Percentiles rank a stretch among this genome's conserved stretches.
These are phyloP conservation scores for Hyaloperonospora brassicae DNA, from an alignment of 352 stramenopile genomes.

Conservation along the genomic window DNA sequence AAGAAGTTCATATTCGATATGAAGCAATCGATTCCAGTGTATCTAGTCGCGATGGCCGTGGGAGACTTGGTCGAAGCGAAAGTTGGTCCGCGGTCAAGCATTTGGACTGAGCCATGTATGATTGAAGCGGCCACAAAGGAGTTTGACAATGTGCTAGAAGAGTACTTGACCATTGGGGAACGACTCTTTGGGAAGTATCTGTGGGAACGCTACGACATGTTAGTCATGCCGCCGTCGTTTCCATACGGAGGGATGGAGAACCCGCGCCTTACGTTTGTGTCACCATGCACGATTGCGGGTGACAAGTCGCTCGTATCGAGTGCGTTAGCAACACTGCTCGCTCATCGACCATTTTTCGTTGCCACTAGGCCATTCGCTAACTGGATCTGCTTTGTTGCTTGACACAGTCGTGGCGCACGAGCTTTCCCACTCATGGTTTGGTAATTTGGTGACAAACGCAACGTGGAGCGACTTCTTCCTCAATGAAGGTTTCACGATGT, in stretches of 20 bases:
- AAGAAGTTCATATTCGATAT: constrained; percentile 68
- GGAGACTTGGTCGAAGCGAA: constrained; percentile 61
- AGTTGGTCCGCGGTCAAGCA: constrained; percentile 58
- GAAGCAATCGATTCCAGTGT: constrained; percentile 77
- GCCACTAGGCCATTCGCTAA: background rate
- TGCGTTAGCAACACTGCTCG: constrained; percentile 18
- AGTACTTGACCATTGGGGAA: constrained; percentile 66
- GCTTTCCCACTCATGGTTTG: constrained; percentile 82
- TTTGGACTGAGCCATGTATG: constrained; percentile 81
- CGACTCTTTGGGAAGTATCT: constrained; percentile 73
- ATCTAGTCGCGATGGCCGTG: constrained; percentile 78
- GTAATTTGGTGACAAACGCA: constrained; percentile 77
- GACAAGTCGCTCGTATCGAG: constrained; percentile 71
- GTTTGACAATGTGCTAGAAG: constrained; percentile 67
- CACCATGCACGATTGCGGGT: constrained; percentile 63
- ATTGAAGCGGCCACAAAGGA: constrained; percentile 63
- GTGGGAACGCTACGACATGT: constrained; percentile 79
- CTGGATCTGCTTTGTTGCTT: background rate
- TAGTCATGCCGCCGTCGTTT: constrained; percentile 85
- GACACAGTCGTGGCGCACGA: constrained; percentile 68
- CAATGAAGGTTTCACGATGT: constrained; percentile 87
- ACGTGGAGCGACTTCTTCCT: constrained; percentile 85
- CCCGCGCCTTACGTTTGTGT: constrained; percentile 84
- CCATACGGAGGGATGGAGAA: constrained; percentile 99
- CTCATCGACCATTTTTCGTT: background rate